Evolutionary conservation across 768 basidiomycete species (phyloP).

Genomic region (Mrakia gelida): DNA sequence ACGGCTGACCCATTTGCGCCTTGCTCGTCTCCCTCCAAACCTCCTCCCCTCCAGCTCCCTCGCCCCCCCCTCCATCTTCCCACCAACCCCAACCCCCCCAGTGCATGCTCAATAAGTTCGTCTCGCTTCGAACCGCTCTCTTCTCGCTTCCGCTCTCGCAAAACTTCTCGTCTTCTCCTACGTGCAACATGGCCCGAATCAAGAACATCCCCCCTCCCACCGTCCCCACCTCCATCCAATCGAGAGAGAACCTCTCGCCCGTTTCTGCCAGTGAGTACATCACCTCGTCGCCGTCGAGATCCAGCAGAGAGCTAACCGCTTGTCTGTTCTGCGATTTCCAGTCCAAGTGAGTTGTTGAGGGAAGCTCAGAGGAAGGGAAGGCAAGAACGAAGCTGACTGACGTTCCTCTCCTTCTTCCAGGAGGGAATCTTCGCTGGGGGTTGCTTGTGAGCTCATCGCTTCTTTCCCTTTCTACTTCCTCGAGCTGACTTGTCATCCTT

Average conservation of each 20-base stretch:
- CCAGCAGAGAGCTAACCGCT: neutral
- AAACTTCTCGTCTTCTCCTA: neutral
- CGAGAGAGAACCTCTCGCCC: neutral
- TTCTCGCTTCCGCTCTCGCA: slow-evolving; percentile 5
- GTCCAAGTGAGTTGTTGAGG: slow-evolving; percentile 3
- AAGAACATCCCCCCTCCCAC: slow-evolving; percentile 25
- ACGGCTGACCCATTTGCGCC: too few relatives aligned
- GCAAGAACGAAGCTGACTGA: slow-evolving; percentile 19
- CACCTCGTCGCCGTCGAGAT: neutral
- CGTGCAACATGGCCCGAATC: slow-evolving; percentile 2
- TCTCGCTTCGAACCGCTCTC: slow-evolving; percentile 6
- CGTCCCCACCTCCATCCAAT: slow-evolving; percentile 22
- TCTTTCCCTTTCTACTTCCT: neutral
- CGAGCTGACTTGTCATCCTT: neutral
- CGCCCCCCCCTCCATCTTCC: too few relatives aligned
- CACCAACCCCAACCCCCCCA: neutral
- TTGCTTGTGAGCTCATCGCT: slow-evolving; percentile 17
- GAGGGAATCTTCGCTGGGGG: slow-evolving; percentile 8
- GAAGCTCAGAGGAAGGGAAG: neutral
- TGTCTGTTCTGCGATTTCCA: neutral
- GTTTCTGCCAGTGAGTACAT: neutral
- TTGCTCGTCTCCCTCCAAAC: too few relatives aligned
- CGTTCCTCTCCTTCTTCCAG: neutral
- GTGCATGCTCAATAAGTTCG: slow-evolving; percentile 18
- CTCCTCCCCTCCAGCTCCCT: too few relatives aligned